Evolutionary conservation across 139 green algal species (phyloP), one percentile per base, ranked within the genome.

Genomic region (Chlorella sp.): DNA sequence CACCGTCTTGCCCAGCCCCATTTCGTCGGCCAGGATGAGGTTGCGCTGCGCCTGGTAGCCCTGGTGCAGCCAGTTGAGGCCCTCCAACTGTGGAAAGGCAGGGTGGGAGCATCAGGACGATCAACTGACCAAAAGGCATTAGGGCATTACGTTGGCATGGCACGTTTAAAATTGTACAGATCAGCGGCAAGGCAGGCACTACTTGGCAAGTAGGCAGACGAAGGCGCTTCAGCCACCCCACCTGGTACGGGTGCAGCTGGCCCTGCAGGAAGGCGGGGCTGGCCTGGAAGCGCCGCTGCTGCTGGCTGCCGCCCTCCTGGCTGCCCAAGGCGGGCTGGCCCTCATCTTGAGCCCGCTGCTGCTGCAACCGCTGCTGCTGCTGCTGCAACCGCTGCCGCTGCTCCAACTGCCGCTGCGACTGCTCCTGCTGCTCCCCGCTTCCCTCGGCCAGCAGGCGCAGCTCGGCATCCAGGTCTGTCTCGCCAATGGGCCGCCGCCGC

Each of bases 1-100:
- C 41, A 83, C 43, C 36, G 77, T 83, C 77, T 83, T 83, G 58
- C 77, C 77, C 60, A 83, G 77, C 1, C 77, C 77, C 77, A 83
- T 83, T 69, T 83, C 77, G 26, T 83, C 77, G 19, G 77, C 77
- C 40, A 83, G 60, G 28, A 83, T 83, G 2, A 83, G 60, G 30
- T 83, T 73, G 40, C 60, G 73, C 40, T 43, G 28, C 40, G 20
- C 30, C 58, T 58, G 58, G 40, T 64, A 83, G 58, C 77, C 77
- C 28, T 73, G 58, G 17, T 83, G 73, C 77, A 83, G 40, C 77
- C 77, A 83, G 40, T 83, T 83, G 28, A 73, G 28, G 28, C 77
- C 77, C 41, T 83, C 77, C 77, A 83, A 60, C 77, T 82, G 76
- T 54, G 46, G 11, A 22, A 30, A 17, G 64, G 64, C 64, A 73